Evolutionary conservation across 2,329 filamentous ascomycete genomes (phyloP).

Genomic region (Botryotinia convoluta): DNA sequence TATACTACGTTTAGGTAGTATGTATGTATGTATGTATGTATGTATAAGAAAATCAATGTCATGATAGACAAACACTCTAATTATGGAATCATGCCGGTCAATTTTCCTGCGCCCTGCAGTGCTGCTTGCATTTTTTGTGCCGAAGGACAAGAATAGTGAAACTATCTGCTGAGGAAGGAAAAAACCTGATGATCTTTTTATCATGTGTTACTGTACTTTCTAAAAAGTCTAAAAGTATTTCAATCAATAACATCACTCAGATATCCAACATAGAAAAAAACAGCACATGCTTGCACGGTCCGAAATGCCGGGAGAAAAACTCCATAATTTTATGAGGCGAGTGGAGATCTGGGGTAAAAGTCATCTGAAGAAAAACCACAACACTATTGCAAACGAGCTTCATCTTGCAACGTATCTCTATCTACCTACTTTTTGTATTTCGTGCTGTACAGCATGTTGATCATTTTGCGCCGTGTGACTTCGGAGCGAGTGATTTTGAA

Average conservation of each 20-base stretch:
- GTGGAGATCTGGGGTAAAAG: conserved; percentile 14
- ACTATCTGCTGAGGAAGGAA: background rate
- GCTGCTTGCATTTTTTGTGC: background rate
- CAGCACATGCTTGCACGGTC: conserved; percentile 2
- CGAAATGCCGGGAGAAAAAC: conserved; percentile 7
- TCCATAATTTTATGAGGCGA: background rate
- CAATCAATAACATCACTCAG: background rate
- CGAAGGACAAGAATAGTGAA: background rate
- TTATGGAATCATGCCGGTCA: conserved; percentile 14
- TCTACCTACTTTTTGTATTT: background rate
- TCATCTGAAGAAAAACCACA: conserved; percentile 9
- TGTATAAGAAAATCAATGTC: background rate
- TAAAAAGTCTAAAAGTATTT: background rate
- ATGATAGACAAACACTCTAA: conserved; percentile 4
- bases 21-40: background rate
- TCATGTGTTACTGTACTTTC: background rate
- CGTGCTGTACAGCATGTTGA: conserved; percentile 2
- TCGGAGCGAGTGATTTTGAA: background rate
- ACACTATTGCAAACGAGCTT: conserved; percentile 5
- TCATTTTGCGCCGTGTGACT: conserved; percentile 1
- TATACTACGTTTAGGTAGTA: background rate
- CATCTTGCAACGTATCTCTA: background rate
- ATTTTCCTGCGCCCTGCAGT: background rate
- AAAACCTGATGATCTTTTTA: background rate
- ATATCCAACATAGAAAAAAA: background rate